Evolutionary conservation across 345 rosid genomes (phyloP), one percentile per base, ranked within the genome.

Genomic region (Hypericum androsaemum): DNA sequence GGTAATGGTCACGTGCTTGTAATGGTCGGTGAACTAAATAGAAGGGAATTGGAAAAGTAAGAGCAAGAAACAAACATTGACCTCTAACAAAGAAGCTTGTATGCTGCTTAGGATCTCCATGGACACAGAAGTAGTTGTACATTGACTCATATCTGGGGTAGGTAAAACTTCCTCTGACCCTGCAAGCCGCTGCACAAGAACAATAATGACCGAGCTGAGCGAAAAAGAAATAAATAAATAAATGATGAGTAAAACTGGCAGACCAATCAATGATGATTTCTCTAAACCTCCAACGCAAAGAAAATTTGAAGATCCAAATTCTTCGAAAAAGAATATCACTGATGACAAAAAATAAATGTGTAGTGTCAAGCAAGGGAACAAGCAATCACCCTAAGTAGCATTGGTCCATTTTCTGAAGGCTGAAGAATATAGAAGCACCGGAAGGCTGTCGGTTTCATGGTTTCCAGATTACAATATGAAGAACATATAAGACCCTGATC

Each of bases 321-420:
- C 32, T 22, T 22, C 32, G 32, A 4, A 22, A 22, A 22, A 22
- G 32, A 22, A 4, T 22, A 1, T 22, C 32, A 22, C 32, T 22
- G 32, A 22, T 22, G 32, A 22, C 32, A 22, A 22, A 22, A 22
- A 22, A 22, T 22, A 22, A 22, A 22, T 22, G 32, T 22, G 32
- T n/a, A n/a, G n/a, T n/a, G n/a, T n/a, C n/a, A n/a, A n/a, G n/a
- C n/a, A n/a, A n/a, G n/a, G n/a, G n/a, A n/a, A n/a, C n/a, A n/a
- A n/a, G n/a, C n/a, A n/a, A n/a, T 70, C 65, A 86, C 97, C 89
- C 89, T 81, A 50, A 89, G 86, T 75, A 89, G 83, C 95, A 89
- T 81, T 8, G 84, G 88, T 52, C 97, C 94, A 64, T 75, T 72
- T 13, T 77, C 82, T 61, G 95, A 89, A 41, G 97, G 94, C 68